phyloP scores from a whole-genome alignment of 345 rosid species.

The Gossypium bickii region DNA sequence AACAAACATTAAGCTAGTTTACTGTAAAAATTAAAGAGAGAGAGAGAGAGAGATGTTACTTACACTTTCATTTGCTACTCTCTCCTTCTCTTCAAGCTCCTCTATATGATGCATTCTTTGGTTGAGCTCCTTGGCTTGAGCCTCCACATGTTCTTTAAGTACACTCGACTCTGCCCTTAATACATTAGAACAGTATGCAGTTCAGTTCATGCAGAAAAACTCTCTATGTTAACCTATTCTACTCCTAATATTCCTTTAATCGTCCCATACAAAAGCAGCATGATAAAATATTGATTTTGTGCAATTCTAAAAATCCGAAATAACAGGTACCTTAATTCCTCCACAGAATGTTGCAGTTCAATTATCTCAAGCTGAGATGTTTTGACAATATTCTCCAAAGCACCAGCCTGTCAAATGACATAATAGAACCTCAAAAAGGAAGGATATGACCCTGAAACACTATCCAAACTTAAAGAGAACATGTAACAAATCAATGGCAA shows the following conservation, averaged over 20 bases:
- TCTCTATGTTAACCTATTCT: not conserved
- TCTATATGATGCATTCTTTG: constrained; percentile 65
- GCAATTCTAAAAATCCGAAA: constrained; percentile 5
- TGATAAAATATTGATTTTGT: not conserved
- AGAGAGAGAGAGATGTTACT: constrained; percentile 18
- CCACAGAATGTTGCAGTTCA: constrained; percentile 67
- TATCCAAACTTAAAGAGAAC: constrained; percentile 7
- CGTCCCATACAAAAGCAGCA: not conserved
- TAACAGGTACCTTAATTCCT: constrained; percentile 63
- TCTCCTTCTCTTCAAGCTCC: constrained; percentile 86
- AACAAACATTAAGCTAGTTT: not conserved
- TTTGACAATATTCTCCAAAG: constrained; percentile 90
- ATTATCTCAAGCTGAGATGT: constrained; percentile 85
- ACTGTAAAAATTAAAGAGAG: not conserved
- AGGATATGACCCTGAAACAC: constrained; percentile 1
- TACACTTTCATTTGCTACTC: constrained; percentile 91
- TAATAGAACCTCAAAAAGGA: constrained; percentile 14
- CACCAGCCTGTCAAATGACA: constrained; percentile 61
- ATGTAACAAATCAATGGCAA: constrained; percentile 10
- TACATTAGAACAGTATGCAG: constrained; percentile 25
- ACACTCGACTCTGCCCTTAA: constrained; percentile 76
- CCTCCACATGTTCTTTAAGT: constrained; percentile 63
- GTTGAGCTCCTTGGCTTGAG: constrained; percentile 74
- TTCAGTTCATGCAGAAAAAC: constrained; percentile 20
- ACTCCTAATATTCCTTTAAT: not conserved